phyloP scores from a whole-genome alignment of 2,329 filamentous ascomycete species.

The Fusarium nygamai region DNA sequence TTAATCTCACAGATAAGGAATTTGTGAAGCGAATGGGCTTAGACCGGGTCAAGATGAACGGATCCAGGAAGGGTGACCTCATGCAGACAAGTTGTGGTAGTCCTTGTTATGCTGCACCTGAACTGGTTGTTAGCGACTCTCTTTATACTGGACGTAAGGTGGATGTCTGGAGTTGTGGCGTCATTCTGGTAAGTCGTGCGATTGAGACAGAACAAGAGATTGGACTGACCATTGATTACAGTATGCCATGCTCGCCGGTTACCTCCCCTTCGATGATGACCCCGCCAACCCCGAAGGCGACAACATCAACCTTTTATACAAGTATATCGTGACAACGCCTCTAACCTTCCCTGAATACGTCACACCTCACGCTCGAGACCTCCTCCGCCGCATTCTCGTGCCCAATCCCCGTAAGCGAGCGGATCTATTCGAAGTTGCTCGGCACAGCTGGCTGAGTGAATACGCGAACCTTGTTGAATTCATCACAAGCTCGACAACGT shows the following conservation, averaged over 20 bases:
- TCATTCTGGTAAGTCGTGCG: conserved; percentile 82
- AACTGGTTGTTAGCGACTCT: conserved; percentile 96
- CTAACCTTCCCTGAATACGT: conserved; percentile 99
- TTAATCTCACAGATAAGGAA: conserved; percentile 85
- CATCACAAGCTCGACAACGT: conserved; percentile 95
- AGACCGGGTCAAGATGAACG: conserved; percentile 79
- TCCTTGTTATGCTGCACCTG: conserved; percentile 96
- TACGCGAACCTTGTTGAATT: conserved; percentile 97
- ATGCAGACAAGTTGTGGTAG: conserved; percentile 99
- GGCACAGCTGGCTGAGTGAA: conserved; percentile 97
- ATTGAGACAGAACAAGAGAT: not conserved
- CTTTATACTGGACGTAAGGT: conserved; percentile 97
- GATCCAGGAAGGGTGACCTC: conserved; percentile 85
- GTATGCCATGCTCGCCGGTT: conserved; percentile 99
- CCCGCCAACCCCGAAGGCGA: conserved; percentile 98
- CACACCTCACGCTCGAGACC: conserved; percentile 92
- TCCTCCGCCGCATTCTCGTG: conserved; percentile 91
- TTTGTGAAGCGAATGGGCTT: conserved; percentile 88
- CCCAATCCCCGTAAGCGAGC: conserved; percentile 94
- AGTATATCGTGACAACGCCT: conserved; percentile 97
- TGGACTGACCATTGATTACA: conserved; percentile 52
- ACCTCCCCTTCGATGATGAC: conserved; percentile 97
- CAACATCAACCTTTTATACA: conserved; percentile 98
- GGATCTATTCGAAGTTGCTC: conserved; percentile 95
- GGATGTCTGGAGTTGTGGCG: conserved; percentile 98